Evolutionary conservation across 2,329 filamentous ascomycete genomes (phyloP).

Genomic region (Penicillium sp.): DNA sequence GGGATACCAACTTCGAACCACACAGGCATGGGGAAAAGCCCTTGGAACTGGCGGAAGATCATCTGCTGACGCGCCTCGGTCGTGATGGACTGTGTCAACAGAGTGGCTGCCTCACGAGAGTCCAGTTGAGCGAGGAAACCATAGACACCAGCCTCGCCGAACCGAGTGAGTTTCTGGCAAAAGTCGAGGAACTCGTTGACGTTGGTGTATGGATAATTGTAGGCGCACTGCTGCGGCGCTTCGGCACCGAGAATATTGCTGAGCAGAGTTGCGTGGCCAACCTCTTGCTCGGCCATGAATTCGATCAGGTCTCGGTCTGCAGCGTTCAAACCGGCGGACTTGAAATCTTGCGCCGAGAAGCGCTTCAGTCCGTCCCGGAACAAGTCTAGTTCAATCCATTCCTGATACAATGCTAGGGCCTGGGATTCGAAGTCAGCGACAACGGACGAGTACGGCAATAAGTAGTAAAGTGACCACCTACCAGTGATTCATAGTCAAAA

Average conservation of each 20-base stretch:
- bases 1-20: conserved; percentile 83
- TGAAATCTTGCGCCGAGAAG: conserved; percentile 73
- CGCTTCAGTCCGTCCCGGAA: conserved; percentile 77
- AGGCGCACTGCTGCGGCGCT: conserved; percentile 76
- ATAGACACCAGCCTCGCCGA: conserved; percentile 79
- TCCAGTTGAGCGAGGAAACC: conserved; percentile 81
- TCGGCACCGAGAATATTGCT: conserved; percentile 76
- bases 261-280: conserved; percentile 77
- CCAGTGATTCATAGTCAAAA: conserved; percentile 80
- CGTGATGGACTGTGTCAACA: conserved; percentile 77
- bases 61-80: conserved; percentile 83
- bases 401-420: conserved; percentile 76
- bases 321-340: conserved; percentile 68
- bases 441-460: background rate
- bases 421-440: conserved; percentile 22
- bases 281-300: conserved; percentile 79
- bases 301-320: conserved; percentile 74
- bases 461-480: conserved; percentile 27
- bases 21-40: conserved; percentile 79
- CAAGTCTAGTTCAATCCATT: conserved; percentile 83
- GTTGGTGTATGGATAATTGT: conserved; percentile 79
- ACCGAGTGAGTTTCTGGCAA: conserved; percentile 82
- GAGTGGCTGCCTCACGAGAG: conserved; percentile 72
- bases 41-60: conserved; percentile 82
- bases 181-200: conserved; percentile 83